Evolutionary conservation across 2,329 filamentous ascomycete genomes (phyloP), one percentile per base, ranked within the genome.

Genomic region (Cladorrhinum sp.): DNA sequence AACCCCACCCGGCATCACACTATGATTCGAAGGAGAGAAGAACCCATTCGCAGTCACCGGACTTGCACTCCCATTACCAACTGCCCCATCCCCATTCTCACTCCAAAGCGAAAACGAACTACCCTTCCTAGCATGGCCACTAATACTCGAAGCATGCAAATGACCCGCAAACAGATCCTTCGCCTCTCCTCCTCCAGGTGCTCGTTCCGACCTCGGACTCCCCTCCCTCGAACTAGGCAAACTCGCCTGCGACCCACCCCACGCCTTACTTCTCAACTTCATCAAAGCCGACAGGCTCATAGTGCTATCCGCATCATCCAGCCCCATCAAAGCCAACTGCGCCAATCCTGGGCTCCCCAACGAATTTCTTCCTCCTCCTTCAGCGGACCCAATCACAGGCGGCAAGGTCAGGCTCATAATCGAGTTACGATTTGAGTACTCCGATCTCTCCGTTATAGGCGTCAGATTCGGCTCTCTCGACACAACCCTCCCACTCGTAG

Each of bases 371-470:
- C 28, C 53, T 6, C 39, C 53, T 10, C 80, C 84, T 62, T 77
- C 74, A 26, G 75, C 76, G 23, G 68, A 71, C n/a, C 73, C 70
- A 14, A 74, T 64, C 4, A 65, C 62, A 2, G 78, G 76, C 50
- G 85, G 84, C 30, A 86, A 76, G 7, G 79, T 80, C 63, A 94
- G 78, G 61, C 89, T 91, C 78, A 96, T 90, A 61, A 96, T 85
- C 0, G 91, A 96, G 72, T 97, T 98, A 50, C 95, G 86, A 62
- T 96, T 96, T 48, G 92, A 96, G 79, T 96, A 97, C 75, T 99
- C 95, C 62, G 91, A 96, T 12, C 93, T 86, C 73, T 98, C 95
- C 0, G 94, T 98, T 68, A 99, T 98, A 5, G 95, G 95, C 1
- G 95, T 98, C 53, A 99, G 78, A 69, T 95, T 97, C 1, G 95